Evolutionary conservation across 2,329 filamentous ascomycete genomes (phyloP).

Genomic region (Ophiocordyceps australis): DNA sequence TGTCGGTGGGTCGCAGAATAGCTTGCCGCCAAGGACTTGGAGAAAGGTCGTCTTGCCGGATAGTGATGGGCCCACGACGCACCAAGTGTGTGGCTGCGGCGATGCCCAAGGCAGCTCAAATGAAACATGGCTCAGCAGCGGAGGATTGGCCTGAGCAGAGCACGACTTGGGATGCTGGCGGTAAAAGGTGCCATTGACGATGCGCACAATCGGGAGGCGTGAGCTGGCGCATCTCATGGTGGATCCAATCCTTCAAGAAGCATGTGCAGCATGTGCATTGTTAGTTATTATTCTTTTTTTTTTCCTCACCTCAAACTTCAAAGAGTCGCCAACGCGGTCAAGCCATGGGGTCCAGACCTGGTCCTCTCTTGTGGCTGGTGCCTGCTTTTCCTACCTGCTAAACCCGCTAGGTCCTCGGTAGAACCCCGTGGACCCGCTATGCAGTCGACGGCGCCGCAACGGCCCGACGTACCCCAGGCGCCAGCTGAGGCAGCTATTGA

Average conservation of each 20-base stretch:
- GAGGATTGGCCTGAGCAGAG: conserved; percentile 38
- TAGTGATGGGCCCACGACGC: conserved; percentile 62
- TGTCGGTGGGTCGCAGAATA: conserved; percentile 57
- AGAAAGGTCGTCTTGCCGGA: conserved; percentile 71
- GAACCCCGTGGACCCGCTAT: no score
- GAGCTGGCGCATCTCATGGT: conserved; percentile 2
- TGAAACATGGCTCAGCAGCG: conserved; percentile 53
- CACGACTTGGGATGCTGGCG: conserved; percentile 45
- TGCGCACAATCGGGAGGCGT: conserved; percentile 45
- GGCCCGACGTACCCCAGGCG: no score
- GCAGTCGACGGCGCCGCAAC: no score
- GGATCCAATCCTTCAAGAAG: neutral
- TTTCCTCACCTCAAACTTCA: neutral
- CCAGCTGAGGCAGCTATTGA: no score
- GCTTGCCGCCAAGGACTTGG: conserved; percentile 56
- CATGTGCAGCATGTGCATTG: no score
- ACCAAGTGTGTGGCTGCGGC: conserved; percentile 48
- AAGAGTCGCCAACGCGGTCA: no score
- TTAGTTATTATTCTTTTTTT: neutral
- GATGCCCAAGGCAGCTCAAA: conserved; percentile 49
- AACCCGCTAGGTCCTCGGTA: no score
- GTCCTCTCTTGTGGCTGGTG: no score
- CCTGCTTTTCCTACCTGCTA: no score
- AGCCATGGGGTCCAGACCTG: no score
- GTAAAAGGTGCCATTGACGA: conserved; percentile 71